A percentile compares a stretch with the other conserved stretches of the same genome.
Conservation (phyloP, 2,329 filamentous ascomycete species). For the Cladophialophora carrionii region DNA sequence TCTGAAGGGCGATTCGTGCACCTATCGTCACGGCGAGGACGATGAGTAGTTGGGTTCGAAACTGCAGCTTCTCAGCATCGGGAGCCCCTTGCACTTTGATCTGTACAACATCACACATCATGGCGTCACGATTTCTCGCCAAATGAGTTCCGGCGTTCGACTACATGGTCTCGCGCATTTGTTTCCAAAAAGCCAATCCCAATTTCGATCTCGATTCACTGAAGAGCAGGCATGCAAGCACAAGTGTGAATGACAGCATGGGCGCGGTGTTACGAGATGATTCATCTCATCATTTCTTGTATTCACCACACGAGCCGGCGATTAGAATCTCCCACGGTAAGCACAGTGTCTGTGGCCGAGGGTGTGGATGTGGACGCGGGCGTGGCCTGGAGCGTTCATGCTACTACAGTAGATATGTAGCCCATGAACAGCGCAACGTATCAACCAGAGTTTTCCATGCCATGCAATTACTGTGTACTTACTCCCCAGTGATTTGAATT, state of each 20-base stretch:
- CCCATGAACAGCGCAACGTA: background rate
- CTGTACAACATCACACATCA: background rate
- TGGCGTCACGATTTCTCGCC: background rate
- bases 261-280: background rate
- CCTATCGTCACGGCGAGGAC: slow-evolving; percentile 52
- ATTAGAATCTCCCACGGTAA: background rate
- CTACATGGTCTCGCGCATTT: background rate
- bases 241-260: background rate
- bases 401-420: background rate
- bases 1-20: slow-evolving; percentile 57
- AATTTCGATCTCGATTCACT: background rate
- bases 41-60: background rate
- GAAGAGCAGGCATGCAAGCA: background rate
- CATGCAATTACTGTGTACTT: background rate
- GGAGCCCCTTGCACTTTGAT: background rate
- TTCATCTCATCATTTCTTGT: background rate
- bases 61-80: background rate
- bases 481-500: background rate
- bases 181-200: background rate
- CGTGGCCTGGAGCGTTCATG: background rate
- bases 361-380: background rate
- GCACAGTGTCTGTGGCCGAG: background rate
- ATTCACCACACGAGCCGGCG: background rate
- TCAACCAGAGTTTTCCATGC: background rate
- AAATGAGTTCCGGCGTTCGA: background rate